Evolutionary conservation across 805 yeast species (phyloP).

Genomic region (Wickerhamiella kurtzmanii): DNA sequence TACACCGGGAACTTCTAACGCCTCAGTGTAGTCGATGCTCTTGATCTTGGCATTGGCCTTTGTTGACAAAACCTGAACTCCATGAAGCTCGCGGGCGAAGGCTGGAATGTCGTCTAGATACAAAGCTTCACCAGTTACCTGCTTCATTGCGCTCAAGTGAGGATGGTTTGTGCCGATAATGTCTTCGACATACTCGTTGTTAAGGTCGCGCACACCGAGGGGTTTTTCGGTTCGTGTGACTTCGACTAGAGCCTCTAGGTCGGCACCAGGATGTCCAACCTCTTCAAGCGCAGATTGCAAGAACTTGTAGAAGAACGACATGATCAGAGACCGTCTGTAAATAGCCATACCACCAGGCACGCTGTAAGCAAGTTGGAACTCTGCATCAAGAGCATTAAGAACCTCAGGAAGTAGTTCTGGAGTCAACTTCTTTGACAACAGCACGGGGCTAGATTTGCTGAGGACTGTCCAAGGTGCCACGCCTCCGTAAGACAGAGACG

Average conservation of each 20-base stretch:
- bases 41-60: conserved; percentile 33
- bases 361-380: conserved; percentile 29
- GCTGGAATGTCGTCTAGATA: conserved; percentile 36
- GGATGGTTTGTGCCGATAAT: conserved; percentile 32
- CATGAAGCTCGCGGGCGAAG: conserved; percentile 30
- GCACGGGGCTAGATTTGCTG: conserved; percentile 26
- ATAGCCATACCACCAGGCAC: conserved; percentile 42
- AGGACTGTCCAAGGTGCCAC: conserved; percentile 36
- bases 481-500: conserved; percentile 34
- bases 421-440: conserved; percentile 17
- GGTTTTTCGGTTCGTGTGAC: conserved; percentile 26
- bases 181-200: conserved; percentile 27
- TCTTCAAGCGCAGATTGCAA: conserved; percentile 24
- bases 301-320: conserved; percentile 36
- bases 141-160: conserved; percentile 35
- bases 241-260: conserved; percentile 24
- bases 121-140: conserved; percentile 36
- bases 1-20: conserved; percentile 31
- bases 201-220: conserved; percentile 30
- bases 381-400: conserved; percentile 24
- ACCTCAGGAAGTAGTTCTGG: conserved; percentile 3
- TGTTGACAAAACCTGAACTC: conserved; percentile 32
- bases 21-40: conserved; percentile 30
- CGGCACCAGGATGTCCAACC: conserved; percentile 4
- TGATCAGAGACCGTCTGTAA: conserved; percentile 32